Evolutionary conservation across 257 asterid genomes (phyloP).

Genomic region (Nemophila menziesii): DNA sequence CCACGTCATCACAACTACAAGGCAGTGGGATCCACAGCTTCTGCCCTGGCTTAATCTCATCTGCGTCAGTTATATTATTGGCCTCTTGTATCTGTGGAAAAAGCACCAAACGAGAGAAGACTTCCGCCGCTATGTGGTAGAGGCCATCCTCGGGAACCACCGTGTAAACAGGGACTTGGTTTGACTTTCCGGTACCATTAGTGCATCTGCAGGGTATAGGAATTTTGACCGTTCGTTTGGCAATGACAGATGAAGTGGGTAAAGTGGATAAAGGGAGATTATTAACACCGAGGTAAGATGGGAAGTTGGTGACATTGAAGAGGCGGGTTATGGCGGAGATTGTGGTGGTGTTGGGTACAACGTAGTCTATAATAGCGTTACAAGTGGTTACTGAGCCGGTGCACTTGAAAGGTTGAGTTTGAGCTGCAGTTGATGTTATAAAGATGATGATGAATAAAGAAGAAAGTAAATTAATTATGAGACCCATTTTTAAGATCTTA

Average conservation of each 20-base stretch:
- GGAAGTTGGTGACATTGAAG: conserved; percentile 38
- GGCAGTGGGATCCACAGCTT: conserved; percentile 65
- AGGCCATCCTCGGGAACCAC: conserved; percentile 42
- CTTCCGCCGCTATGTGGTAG: conserved; percentile 47
- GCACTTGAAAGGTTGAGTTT: conserved; percentile 37
- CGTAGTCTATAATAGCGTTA: conserved; percentile 44
- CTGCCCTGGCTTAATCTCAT: conserved; percentile 33
- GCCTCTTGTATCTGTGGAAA: conserved; percentile 37
- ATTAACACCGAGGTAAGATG: conserved; percentile 66
- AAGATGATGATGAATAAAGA: too few species aligned
- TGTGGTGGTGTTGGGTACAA: conserved; percentile 58
- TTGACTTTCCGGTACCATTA: conserved; percentile 50
- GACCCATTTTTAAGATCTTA: too few species aligned
- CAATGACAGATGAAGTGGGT: conserved; percentile 12
- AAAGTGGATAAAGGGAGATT: conserved; percentile 34
- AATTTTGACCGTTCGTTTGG: conserved; percentile 28
- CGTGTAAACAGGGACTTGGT: conserved; percentile 45
- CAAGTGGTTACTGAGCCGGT: conserved; percentile 25
- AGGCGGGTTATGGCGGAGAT: conserved; percentile 29
- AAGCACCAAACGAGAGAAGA: conserved; percentile 41
- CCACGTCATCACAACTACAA: conserved; percentile 73
- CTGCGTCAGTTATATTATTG: conserved; percentile 27
- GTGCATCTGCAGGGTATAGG: conserved; percentile 64
- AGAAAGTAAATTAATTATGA: too few species aligned
- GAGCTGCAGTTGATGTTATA: conserved; percentile 8